These are phyloP conservation scores for Tuber calosporum DNA, from an alignment of 495 filamentous ascomycete species.

Conservation along the genomic window DNA sequence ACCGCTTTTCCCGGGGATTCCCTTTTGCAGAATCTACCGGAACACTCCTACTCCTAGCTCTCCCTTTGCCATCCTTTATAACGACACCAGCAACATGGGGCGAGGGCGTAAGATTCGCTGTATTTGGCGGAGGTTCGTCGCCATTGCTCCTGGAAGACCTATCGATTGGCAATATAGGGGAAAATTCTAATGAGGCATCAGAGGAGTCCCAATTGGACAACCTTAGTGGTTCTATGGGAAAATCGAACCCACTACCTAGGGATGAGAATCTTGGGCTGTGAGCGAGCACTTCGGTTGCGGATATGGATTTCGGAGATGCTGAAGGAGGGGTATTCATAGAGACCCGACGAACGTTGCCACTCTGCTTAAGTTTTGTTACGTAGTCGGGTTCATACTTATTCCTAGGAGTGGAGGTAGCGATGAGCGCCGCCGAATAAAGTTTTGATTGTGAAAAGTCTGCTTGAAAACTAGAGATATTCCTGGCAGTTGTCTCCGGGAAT, in stretches of 20 bases:
- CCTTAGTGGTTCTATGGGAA: constrained; percentile 22
- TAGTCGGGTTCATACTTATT: constrained; percentile 17
- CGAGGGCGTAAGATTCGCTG: constrained; percentile 15
- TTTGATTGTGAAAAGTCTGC: not conserved
- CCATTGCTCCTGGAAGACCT: constrained; percentile 7
- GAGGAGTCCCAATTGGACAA: constrained; percentile 20
- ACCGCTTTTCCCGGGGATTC: constrained; percentile 7
- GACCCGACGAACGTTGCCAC: constrained; percentile 22
- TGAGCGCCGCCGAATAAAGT: constrained; percentile 9
- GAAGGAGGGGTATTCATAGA: constrained; percentile 38
- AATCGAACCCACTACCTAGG: constrained; percentile 27
- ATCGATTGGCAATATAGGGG: constrained; percentile 26
- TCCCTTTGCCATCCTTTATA: constrained; percentile 12
- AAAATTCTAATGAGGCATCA: constrained; percentile 20
- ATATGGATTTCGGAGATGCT: constrained; percentile 20
- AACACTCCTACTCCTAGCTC: constrained; percentile 29
- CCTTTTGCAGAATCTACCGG: constrained; percentile 19
- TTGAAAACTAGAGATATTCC: not conserved
- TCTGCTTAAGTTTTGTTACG: constrained; percentile 23
- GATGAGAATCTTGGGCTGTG: constrained; percentile 27
- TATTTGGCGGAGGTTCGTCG: constrained; percentile 23
- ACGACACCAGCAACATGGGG: constrained; percentile 8
- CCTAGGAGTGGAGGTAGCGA: constrained; percentile 29
- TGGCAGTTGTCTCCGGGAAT: constrained; percentile 16
- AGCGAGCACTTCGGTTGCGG: constrained; percentile 25